Evolutionary conservation across 1,284 basidiomycete genomes (phyloP).

Genomic region (Tetrapyrgos nigripes): DNA sequence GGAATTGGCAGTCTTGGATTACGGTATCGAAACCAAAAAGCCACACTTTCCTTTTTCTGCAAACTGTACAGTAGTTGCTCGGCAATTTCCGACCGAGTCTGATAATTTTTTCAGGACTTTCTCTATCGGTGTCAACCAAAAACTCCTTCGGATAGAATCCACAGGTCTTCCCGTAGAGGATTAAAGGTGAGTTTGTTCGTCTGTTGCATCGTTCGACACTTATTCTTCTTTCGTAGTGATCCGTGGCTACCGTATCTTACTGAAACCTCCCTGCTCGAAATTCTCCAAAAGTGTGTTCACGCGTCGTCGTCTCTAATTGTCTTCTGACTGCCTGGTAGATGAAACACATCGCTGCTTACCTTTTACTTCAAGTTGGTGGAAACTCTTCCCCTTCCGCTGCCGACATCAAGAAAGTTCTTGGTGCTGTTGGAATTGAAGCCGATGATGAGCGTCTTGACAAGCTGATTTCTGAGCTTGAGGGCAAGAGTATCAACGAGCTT

Average conservation of each 20-base stretch:
- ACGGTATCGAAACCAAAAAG: background rate
- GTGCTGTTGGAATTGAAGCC: slow-evolving; percentile 88
- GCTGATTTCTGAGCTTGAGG: slow-evolving; percentile 92
- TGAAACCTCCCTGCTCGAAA: slow-evolving; percentile 32
- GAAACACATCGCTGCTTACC: slow-evolving; percentile 98
- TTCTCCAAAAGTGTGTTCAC: slow-evolving; percentile 46
- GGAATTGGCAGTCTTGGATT: slow-evolving; percentile 11
- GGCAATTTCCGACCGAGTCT: slow-evolving; percentile 28
- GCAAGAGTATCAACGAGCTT: slow-evolving; percentile 92
- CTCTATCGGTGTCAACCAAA: slow-evolving; percentile 22
- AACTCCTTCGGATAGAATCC: slow-evolving; percentile 78
- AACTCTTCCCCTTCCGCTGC: slow-evolving; percentile 88
- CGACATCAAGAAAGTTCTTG: slow-evolving; percentile 92
- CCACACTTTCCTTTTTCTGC: background rate
- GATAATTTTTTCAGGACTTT: slow-evolving; percentile 7
- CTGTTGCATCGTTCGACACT: slow-evolving; percentile 5
- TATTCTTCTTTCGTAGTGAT: slow-evolving; percentile 61
- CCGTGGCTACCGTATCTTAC: slow-evolving; percentile 76
- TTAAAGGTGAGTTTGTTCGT: slow-evolving; percentile 61
- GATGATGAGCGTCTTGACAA: slow-evolving; percentile 86
- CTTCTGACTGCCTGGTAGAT: slow-evolving; percentile 58
- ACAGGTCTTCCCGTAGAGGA: slow-evolving; percentile 87
- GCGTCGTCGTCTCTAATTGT: background rate
- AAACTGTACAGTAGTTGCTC: slow-evolving; percentile 69
- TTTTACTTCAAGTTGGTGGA: slow-evolving; percentile 96